Base-by-base conservation (phyloP, 192 early-diverging fungal species). In the Coemansia sp. region DNA sequence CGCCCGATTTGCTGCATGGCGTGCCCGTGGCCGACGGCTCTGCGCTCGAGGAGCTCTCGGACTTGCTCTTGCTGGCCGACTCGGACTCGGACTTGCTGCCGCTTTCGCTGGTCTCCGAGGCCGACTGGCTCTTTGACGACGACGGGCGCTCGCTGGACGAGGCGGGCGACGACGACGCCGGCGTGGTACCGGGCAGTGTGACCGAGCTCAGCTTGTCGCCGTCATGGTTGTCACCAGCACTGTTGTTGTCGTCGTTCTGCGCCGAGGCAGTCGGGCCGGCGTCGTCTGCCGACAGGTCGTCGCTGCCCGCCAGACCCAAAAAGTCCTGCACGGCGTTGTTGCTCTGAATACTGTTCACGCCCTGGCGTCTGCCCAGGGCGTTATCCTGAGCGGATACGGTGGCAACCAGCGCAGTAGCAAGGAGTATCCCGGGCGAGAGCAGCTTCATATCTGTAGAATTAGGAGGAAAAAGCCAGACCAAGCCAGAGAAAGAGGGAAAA, bases 11-110 rank as follows among this genome's bases (percentile, higher is more conserved):
- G 26, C 39, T 28, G 55, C 66, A 75, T 3, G 67, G 21, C 26
- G 49, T 62, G 31, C 67, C 63, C 4, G 58, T 66, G 27, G 74
- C 53, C 27, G 63, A 50, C 22, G 67, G 57, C 44, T 40, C 49
- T 19, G 55, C 8, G 50, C 29, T 44, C 1, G 60, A 40, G 2
- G 53, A 31, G 20, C 28, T 29, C n/a, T 6, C 7, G 38, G 26
- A 8, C 44, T 46, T 34, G 26, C 19, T 43, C 11, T 35, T 48
- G 52, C 25, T 49, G 55, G 41, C 9, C 22, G 41, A 20, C 15
- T n/a, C 9, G 14, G 40, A 41, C 14, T 53, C 34, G 21, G 43
- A 21, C 10, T 55, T 40, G 14, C 35, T 19, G 51, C 9, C 29
- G n/a, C 50, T 39, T 14, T 36, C 34, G 34, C 34, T 36, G 3